Base-by-base conservation (phyloP, 345 rosid species). In the Gossypium anomalum region DNA sequence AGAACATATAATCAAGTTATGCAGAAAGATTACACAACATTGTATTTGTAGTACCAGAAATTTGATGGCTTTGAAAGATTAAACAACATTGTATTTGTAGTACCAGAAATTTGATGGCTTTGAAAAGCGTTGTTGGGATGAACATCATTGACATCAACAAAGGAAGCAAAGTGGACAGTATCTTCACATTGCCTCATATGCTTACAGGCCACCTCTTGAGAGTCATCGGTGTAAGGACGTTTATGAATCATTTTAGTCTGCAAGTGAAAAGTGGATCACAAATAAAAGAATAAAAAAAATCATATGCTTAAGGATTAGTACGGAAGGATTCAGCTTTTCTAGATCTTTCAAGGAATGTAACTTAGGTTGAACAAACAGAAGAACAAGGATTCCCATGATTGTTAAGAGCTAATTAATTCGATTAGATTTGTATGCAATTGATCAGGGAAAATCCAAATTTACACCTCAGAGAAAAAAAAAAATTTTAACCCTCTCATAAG, bases 171-270 rank as follows among this genome's bases (percentile, higher is more conserved):
- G 73, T 76, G 79, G 20, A 76, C 70, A 45, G 58, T 34, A 52
- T 76, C 69, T 61, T 88, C 85, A 73, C 82, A 71, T 43, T 68
- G 82, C 70, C 86, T 84, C 57, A 75, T 82, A 34, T 80, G 85
- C 89, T 88, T 89, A 75, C 59, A 75, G 17, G 88, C 66, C 43
- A 78, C 65, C 72, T 81, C 85, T 25, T 79, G 78, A 19, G 80
- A 79, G 53, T 80, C 90, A 64, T 84, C 87, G 61, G 49, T 52
- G 47, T 80, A 83, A 73, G 90, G 73, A 34, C 94, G 83, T 70
- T 89, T 88, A 69, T 82, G 82, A 72, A 83, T 79, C 94, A 89
- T 89, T 75, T 74, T 78, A 55, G 9, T 64, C 85, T 77, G 84
- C 74, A 78, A 38, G 47, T 20, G 20, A 53, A 58, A 65, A n/a